Evolutionary conservation across 2,329 filamentous ascomycete species (phyloP).

Genomic region (Amauroascus verrucosus): DNA sequence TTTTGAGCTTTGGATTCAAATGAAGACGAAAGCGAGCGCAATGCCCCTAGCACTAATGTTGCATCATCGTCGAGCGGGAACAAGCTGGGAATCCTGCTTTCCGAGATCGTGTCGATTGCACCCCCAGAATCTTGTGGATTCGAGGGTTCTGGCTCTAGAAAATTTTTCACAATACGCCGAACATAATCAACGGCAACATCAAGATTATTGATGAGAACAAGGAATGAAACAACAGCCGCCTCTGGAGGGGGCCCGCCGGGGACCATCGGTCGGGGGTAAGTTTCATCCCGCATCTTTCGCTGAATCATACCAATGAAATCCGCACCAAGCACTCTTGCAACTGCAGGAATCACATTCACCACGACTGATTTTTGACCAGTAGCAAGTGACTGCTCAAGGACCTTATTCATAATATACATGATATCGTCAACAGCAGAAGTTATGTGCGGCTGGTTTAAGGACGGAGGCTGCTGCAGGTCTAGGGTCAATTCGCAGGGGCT

Average conservation of each 20-base stretch:
- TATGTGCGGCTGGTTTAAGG: conserved; percentile 76
- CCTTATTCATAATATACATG: conserved; percentile 96
- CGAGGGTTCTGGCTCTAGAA: conserved; percentile 41
- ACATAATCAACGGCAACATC: conserved; percentile 89
- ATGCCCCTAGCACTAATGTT: conserved; percentile 54
- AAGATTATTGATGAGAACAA: conserved; percentile 90
- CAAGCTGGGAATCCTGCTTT: conserved; percentile 45
- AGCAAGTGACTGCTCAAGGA: conserved; percentile 73
- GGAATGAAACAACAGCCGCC: conserved; percentile 75
- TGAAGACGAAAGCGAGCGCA: conserved; percentile 57
- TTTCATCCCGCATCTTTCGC: conserved; percentile 93
- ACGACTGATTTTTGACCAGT: conserved; percentile 76
- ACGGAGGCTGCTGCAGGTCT: conserved; percentile 59
- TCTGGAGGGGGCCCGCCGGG: conserved; percentile 79
- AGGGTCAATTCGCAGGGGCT: conserved; percentile 69
- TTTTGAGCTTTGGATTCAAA: conserved; percentile 73
- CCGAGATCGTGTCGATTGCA: conserved; percentile 21
- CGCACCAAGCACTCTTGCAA: conserved; percentile 68
- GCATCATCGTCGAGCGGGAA: conserved; percentile 77
- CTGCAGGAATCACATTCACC: conserved; percentile 63
- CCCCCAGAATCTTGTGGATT: conserved; percentile 27
- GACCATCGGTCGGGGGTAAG: conserved; percentile 69
- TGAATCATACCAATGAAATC: conserved; percentile 98
- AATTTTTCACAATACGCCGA: conserved; percentile 66
- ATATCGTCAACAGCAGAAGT: conserved; percentile 94